Percentiles rank a stretch among this genome's conserved stretches.
Conservation (phyloP, 108 stramenopile genomes). For the Skeletonema costatum region DNA sequence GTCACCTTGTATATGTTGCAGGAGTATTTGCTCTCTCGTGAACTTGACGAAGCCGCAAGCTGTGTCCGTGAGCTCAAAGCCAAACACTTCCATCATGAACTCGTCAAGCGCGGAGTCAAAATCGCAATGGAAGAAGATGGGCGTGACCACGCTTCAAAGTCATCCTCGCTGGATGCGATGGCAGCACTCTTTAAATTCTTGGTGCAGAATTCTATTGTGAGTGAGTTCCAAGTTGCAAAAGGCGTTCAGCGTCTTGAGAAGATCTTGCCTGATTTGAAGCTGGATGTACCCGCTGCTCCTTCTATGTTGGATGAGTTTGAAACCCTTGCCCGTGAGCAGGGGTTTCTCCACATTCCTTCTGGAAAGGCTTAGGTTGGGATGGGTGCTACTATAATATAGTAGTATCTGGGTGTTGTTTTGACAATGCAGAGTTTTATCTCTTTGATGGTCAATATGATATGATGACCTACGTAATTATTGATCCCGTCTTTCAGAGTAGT, state of each 20-base stretch:
- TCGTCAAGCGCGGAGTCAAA: conserved; percentile 94
- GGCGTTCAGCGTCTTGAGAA: conserved; percentile 73
- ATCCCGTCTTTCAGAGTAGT: too few species aligned
- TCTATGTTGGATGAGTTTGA: conserved; percentile 74
- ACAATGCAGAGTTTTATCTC: too few species aligned
- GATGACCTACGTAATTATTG: too few species aligned
- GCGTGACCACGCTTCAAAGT: conserved; percentile 40
- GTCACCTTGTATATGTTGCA: conserved; percentile 1
- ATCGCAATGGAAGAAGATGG: conserved; percentile 89
- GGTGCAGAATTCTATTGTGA: conserved; percentile 80
- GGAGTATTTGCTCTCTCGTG: conserved; percentile 90
- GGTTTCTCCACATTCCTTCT: conserved; percentile 29
- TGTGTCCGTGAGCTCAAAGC: conserved; percentile 91
- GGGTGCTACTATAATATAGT: too few species aligned
- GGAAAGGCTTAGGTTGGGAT: background rate
- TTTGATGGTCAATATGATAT: too few species aligned
- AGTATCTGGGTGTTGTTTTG: too few species aligned
- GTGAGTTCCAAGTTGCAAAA: conserved; percentile 83
- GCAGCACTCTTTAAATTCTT: conserved; percentile 64
- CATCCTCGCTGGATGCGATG: conserved; percentile 73
- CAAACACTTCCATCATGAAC: conserved; percentile 94
- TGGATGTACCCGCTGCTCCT: conserved; percentile 80
- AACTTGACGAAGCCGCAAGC: conserved; percentile 91
- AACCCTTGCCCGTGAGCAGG: conserved; percentile 61
- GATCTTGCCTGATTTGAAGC: conserved; percentile 64